Evolutionary conservation across 2,329 filamentous ascomycete genomes (phyloP).

Genomic region (Monosporascus sp.): DNA sequence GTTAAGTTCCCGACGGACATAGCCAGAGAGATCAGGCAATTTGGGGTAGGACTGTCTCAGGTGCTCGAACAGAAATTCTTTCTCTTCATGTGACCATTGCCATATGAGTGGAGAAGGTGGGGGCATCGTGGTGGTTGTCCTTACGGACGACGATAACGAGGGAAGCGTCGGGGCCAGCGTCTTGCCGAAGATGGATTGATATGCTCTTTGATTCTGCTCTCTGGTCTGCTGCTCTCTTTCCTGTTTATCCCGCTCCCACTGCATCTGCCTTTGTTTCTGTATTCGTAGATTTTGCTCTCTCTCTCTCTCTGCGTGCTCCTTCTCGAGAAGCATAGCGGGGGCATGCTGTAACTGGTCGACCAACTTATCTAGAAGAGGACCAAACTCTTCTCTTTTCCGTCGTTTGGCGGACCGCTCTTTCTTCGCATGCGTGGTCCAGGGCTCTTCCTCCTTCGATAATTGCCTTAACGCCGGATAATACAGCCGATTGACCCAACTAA

Average conservation of each 20-base stretch:
- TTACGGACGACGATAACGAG: slow-evolving; percentile 5
- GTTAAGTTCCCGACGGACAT: slow-evolving; percentile 14
- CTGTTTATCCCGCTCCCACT: slow-evolving; percentile 10
- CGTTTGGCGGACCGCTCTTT: slow-evolving; percentile 1
- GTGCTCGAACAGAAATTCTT: slow-evolving; percentile 15
- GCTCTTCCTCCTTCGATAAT: slow-evolving; percentile 2
- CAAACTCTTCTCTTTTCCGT: slow-evolving; percentile 13
- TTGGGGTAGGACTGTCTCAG: slow-evolving; percentile 20
- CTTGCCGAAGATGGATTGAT: slow-evolving; percentile 13
- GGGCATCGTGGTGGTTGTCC: slow-evolving; percentile 3
- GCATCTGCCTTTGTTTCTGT: slow-evolving; percentile 10
- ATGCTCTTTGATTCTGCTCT: slow-evolving; percentile 17
- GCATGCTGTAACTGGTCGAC: slow-evolving; percentile 6
- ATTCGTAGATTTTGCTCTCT: slow-evolving; percentile 5
- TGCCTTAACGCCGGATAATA: slow-evolving; percentile 13
- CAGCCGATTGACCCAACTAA: slow-evolving; percentile 18
- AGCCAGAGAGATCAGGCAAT: slow-evolving; percentile 12
- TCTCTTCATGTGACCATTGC: slow-evolving; percentile 22
- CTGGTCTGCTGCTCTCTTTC: slow-evolving; percentile 5
- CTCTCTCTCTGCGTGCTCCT: slow-evolving; percentile 6
- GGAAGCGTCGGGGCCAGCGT: slow-evolving; percentile 7
- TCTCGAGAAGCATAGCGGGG: slow-evolving; percentile 12
- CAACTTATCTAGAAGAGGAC: slow-evolving; percentile 10
- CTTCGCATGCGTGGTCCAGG: not conserved
- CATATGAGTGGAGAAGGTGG: not conserved